Conservation (phyloP, 202 grass and related monocot genomes). For the Panicum hallii region DNA sequence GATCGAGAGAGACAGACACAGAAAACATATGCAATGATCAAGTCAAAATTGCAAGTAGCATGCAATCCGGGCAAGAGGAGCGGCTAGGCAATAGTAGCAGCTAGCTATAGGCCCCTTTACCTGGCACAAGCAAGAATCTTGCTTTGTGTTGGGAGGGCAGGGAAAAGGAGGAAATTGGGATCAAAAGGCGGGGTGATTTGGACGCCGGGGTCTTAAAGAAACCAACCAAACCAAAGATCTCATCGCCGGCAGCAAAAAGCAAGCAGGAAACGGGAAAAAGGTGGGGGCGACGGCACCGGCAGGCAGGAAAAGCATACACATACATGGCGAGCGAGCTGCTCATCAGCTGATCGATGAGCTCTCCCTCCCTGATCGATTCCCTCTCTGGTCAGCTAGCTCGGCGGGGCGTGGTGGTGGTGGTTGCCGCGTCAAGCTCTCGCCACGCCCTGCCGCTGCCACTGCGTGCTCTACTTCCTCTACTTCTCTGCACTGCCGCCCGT, state of each 20-base stretch:
- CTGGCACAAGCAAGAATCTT: conserved; percentile 56
- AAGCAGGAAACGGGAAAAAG: conserved; percentile 35
- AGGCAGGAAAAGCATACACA: conserved; percentile 16
- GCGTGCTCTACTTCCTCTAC: not conserved
- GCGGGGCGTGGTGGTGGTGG: conserved; percentile 2
- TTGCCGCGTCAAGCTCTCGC: conserved; percentile 65
- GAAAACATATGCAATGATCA: not conserved
- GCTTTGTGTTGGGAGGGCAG: conserved; percentile 40
- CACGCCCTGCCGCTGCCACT: conserved; percentile 15
- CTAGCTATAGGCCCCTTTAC: not conserved
- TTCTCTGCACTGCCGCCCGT: no score
- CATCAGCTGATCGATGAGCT: not conserved
- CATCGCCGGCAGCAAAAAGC: conserved; percentile 11
- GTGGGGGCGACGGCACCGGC: conserved; percentile 17
- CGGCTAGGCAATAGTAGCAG: not conserved
- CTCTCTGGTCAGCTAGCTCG: not conserved
- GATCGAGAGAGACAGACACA: not conserved
- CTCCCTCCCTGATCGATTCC: not conserved
- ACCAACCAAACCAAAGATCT: conserved; percentile 62
- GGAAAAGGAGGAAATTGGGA: conserved; percentile 39
- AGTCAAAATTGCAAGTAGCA: conserved; percentile 30
- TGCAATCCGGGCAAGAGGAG: conserved; percentile 25
- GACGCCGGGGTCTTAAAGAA: conserved; percentile 60
- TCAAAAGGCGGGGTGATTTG: conserved; percentile 51
- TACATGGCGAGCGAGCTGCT: conserved; percentile 22